Evolutionary conservation across 1,284 basidiomycete species (phyloP).

Genomic region (Neolentinus lepideus): DNA sequence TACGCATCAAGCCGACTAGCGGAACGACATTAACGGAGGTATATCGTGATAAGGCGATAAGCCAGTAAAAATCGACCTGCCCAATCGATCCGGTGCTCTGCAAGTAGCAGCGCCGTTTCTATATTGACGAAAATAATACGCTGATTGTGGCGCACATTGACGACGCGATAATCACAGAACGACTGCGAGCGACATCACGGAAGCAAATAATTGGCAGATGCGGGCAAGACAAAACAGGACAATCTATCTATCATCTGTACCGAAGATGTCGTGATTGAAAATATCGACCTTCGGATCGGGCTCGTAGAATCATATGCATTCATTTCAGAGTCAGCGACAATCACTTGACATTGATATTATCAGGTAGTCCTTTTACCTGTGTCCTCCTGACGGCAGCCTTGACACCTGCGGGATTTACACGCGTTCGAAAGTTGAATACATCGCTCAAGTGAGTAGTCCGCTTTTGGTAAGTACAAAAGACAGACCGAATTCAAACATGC

Average conservation of each 20-base stretch:
- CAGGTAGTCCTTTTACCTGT: not conserved
- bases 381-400: not conserved
- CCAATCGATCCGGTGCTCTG: too few relatives aligned
- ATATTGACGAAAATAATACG: not conserved
- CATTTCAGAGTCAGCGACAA: not conserved
- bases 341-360: not conserved
- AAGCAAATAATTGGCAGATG: not conserved
- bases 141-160: not conserved
- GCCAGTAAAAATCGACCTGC: too few relatives aligned
- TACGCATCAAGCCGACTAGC: not conserved
- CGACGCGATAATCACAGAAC: not conserved
- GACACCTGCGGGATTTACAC: not conserved
- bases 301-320: too few relatives aligned
- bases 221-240: too few relatives aligned
- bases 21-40: not conserved
- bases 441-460: not conserved
- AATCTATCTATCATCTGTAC: too few relatives aligned
- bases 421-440: not conserved
- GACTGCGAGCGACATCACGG: not conserved
- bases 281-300: too few relatives aligned
- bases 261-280: too few relatives aligned
- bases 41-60: conserved; percentile 1
- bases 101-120: too few relatives aligned
- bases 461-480: not conserved
- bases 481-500: not conserved